A percentile compares a stretch with the other conserved stretches of the same genome.
Conservation (phyloP, 2,329 filamentous ascomycete genomes). For the Clarireedia hainanense region DNA sequence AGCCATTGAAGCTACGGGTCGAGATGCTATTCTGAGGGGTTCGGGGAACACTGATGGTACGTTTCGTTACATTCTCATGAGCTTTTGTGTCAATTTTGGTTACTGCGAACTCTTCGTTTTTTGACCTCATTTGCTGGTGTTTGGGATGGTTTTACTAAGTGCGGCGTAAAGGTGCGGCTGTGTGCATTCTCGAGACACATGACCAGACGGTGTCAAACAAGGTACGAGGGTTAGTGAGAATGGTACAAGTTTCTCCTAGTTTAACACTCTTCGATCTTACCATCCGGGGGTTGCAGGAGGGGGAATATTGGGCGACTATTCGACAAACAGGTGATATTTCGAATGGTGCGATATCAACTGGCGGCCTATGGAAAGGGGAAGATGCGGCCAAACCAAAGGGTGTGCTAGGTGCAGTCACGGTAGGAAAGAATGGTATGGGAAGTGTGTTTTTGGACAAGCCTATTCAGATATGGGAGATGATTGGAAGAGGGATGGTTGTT, state of each 20-base stretch:
- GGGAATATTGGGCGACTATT: conserved; percentile 76
- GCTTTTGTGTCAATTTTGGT: neutral
- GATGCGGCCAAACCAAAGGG: conserved; percentile 41
- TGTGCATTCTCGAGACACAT: conserved; percentile 92
- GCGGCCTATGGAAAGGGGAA: conserved; percentile 62
- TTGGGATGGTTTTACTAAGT: conserved; percentile 1
- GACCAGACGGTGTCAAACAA: conserved; percentile 51
- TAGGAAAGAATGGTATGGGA: conserved; percentile 69
- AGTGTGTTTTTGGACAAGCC: conserved; percentile 72
- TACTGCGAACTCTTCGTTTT: neutral
- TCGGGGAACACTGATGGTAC: conserved; percentile 78
- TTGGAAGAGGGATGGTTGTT: conserved; percentile 86
- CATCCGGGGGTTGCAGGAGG: conserved; percentile 71
- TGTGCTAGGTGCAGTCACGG: conserved; percentile 65
- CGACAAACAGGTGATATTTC: conserved; percentile 83
- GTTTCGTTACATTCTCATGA: conserved; percentile 28
- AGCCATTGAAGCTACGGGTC: conserved; percentile 81
- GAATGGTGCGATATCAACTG: conserved; percentile 72
- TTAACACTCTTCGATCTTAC: conserved; percentile 84
- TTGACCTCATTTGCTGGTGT: neutral
- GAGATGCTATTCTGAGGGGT: conserved; percentile 89
- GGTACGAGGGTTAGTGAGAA: conserved; percentile 80
- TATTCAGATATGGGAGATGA: conserved; percentile 91
- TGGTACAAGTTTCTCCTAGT: conserved; percentile 79
- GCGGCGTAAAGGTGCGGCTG: conserved; percentile 57